A percentile compares a stretch with the other conserved stretches of the same genome.
These are phyloP conservation scores for Lachancea quebecensis DNA, from an alignment of 805 yeast genomes.

Conservation along the genomic window DNA sequence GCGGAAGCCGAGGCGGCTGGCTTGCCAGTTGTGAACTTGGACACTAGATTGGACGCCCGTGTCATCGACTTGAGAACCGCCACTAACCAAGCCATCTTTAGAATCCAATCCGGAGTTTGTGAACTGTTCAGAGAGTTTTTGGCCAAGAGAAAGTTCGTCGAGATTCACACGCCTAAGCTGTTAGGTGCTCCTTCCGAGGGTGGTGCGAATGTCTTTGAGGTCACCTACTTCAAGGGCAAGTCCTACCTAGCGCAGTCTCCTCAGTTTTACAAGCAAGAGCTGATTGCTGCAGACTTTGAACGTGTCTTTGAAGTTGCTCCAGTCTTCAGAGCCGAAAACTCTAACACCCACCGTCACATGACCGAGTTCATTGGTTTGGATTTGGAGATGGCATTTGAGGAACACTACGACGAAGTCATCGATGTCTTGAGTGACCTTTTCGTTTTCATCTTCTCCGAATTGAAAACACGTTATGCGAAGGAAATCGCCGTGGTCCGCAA, in stretches of 20 bases:
- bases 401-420: conserved; percentile 90
- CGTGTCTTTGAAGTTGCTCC: conserved; percentile 95
- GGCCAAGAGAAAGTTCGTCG: conserved; percentile 60
- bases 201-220: conserved; percentile 94
- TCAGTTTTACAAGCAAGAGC: conserved; percentile 94
- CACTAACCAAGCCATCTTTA: conserved; percentile 96
- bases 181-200: conserved; percentile 96
- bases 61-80: conserved; percentile 95
- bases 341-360: conserved; percentile 98
- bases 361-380: conserved; percentile 97
- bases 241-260: conserved; percentile 98
- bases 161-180: conserved; percentile 93
- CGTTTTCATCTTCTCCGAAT: conserved; percentile 78
- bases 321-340: conserved; percentile 98
- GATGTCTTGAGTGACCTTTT: conserved; percentile 64
- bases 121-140: conserved; percentile 85
- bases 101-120: conserved; percentile 85
- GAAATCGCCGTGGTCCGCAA: conserved; percentile 87
- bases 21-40: conserved; percentile 90
- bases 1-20: conserved; percentile 89
- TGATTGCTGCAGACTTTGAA: conserved; percentile 97
- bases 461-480: conserved; percentile 67
- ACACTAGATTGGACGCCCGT: conserved; percentile 90
- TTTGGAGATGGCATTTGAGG: conserved; percentile 96
- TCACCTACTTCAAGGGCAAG: conserved; percentile 83